Evolutionary conservation across 768 basidiomycete genomes (phyloP).

Genomic region (Mrakia gelida): DNA sequence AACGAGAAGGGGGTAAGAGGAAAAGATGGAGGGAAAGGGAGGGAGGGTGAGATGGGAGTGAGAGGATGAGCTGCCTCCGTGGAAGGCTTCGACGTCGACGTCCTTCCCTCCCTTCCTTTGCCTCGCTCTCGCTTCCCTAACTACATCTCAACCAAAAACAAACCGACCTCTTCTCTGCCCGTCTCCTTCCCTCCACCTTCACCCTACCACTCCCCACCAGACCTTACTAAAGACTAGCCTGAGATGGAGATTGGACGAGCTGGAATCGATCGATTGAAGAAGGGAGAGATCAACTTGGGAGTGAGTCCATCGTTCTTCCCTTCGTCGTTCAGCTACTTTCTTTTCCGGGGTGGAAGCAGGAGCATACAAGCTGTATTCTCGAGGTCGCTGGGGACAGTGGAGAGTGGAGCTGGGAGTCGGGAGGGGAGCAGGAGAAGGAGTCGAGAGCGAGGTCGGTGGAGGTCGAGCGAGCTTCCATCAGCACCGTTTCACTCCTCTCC

Average conservation of each 20-base stretch:
- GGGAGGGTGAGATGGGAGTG: conserved; percentile 43
- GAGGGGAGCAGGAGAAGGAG: background rate
- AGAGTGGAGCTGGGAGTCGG: background rate
- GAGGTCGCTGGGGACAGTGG: too few relatives aligned
- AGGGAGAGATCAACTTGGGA: conserved; percentile 93
- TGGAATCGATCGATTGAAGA: conserved; percentile 82
- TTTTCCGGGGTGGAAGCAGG: background rate
- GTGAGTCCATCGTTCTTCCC: conserved; percentile 52
- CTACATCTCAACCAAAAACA: background rate
- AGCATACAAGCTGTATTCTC: background rate
- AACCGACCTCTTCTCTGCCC: background rate
- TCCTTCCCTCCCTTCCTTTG: background rate
- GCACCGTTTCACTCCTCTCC: background rate
- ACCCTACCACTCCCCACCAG: conserved; percentile 34
- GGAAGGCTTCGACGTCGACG: conserved; percentile 1
- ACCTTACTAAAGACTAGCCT: conserved; percentile 50
- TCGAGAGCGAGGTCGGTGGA: background rate
- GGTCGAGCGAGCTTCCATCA: conserved; percentile 1
- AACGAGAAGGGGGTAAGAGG: conserved; percentile 28
- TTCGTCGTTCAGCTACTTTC: background rate
- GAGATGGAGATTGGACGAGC: conserved; percentile 48
- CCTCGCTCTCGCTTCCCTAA: background rate
- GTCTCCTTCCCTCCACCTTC: conserved; percentile 40
- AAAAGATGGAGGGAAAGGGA: conserved; percentile 43
- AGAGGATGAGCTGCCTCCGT: background rate